Evolutionary conservation across 2,329 filamentous ascomycete species (phyloP), one percentile per base, ranked within the genome.

Genomic region (Talaromyces atroroseus): DNA sequence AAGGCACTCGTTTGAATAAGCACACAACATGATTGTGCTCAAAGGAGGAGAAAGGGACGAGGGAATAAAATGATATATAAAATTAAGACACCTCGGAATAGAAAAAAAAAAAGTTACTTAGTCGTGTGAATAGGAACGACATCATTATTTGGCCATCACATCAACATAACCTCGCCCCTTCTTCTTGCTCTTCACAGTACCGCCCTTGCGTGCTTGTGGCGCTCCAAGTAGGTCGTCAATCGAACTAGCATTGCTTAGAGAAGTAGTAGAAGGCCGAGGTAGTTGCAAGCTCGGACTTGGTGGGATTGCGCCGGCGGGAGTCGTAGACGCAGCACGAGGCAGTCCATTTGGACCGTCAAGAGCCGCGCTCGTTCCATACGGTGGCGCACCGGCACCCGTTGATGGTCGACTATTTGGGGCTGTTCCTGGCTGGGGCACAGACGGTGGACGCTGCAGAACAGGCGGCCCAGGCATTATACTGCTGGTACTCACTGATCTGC

Each of bases 111-210:
- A 38, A 7, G 32, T 26, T 8, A 29, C 2, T 5, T 29, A 29
- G 26, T 8, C 26, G 26, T 29, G 8, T 8, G 26, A 29, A 29
- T 29, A 29, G 3, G 7, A 8, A 29, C 26, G 26, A 29, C 26
- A n/a, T 18, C n/a, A 42, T 42, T 58, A 77, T 63, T 89, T 86
- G 10, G 88, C 88, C 91, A 97, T 96, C 59, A 99, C 90, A 80
- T 99, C 94, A 29, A 99, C 86, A 78, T 99, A 99, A 26, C 92
- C 80, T 29, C 90, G 87, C 21, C 87, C 85, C 79, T 91, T 96
- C 78, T 90, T 90, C 65, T 82, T 78, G 71, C 88, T 90, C 71
- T 84, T 88, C 67, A 80, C 80, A 5, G 79, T 76, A 64, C 69
- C 73, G 2, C 80, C 81, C 58, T 88, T 92, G 61, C 89, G 82